Base-by-base conservation (phyloP, 2,329 filamentous ascomycete species). In the Stachybotrys echinatus region DNA sequence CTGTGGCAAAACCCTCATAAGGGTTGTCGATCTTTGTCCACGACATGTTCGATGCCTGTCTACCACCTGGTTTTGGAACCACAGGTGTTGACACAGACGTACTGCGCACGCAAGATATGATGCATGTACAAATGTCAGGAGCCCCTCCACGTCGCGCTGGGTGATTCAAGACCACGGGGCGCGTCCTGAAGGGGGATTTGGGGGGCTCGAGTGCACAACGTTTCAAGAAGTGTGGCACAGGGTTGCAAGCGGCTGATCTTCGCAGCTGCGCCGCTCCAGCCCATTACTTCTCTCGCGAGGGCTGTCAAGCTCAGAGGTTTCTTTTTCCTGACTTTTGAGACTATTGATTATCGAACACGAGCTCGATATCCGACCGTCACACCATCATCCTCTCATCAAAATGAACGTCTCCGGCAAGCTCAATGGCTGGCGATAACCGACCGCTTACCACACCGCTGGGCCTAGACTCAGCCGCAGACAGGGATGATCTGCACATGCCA, bases 11-110 rank as follows among this genome's bases (percentile, higher is more conserved):
- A 7, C 56, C 58, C 31, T 55, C 53, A 43, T 63, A 59, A 2
- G 60, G 54, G 20, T 47, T 53, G 20, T 59, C 50, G 55, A 56
- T 53, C 23, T 53, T 48, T 8, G 60, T 63, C 61, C 61, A 63
- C 40, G 61, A 63, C 61, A 63, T 63, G 27, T 10, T 50, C 8
- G 14, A 34, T 34, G 27, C 27, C 14, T 34, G 27, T 10, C 10
- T 14, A 34, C 3, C 14, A 34, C 27, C 3, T 8, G 10, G 14
- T 34, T 2, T 3, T 14, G 10, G 27, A 14, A 34, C 14, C 27
- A 34, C 27, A 34, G 27, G 27, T 2, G 5, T 14, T 5, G 27
- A 34, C 5, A 34, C 27, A 10, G 27, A 34, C 27, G 14, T 14
- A 34, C 10, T 10, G 27, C 27, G 27, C 27, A 34, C n/a, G n/a